A percentile compares a stretch with the other conserved stretches of the same genome.
These are phyloP conservation scores for Thermothielavioides terrestris DNA, from an alignment of 495 filamentous ascomycete genomes.

Conservation along the genomic window DNA sequence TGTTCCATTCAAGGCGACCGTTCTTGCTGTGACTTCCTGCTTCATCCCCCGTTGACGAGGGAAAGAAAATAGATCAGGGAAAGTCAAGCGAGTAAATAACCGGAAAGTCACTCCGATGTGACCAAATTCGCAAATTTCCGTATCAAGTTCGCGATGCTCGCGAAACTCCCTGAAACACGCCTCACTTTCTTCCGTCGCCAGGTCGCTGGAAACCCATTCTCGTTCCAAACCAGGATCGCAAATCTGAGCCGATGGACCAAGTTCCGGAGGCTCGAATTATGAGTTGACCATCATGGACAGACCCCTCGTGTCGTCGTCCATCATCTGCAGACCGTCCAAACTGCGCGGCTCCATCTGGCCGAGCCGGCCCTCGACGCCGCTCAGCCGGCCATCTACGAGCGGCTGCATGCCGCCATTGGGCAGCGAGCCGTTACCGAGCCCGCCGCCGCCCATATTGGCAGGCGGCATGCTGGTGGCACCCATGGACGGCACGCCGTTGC, in stretches of 20 bases:
- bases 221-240: neutral
- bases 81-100: too few species aligned
- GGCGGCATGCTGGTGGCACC: constrained; percentile 25
- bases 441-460: constrained; percentile 26
- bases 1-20: too few species aligned
- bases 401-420: constrained; percentile 25
- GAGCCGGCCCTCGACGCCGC: constrained; percentile 33
- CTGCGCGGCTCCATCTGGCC: constrained; percentile 32
- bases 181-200: neutral
- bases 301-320: constrained; percentile 34
- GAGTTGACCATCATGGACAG: constrained; percentile 26
- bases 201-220: too few species aligned
- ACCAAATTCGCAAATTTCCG: too few species aligned
- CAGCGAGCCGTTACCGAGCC: constrained; percentile 19
- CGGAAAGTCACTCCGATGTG: too few species aligned
- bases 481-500: constrained; percentile 21
- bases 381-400: constrained; percentile 31
- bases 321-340: constrained; percentile 39
- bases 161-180: too few species aligned
- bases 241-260: neutral
- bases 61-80: too few species aligned
- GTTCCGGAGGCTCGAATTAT: constrained; percentile 2
- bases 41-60: too few species aligned
- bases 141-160: too few species aligned
- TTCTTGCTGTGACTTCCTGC: too few species aligned